Conservation (phyloP, 371 early-diverging fungal genomes). For the Sporodiniella umbellata region DNA sequence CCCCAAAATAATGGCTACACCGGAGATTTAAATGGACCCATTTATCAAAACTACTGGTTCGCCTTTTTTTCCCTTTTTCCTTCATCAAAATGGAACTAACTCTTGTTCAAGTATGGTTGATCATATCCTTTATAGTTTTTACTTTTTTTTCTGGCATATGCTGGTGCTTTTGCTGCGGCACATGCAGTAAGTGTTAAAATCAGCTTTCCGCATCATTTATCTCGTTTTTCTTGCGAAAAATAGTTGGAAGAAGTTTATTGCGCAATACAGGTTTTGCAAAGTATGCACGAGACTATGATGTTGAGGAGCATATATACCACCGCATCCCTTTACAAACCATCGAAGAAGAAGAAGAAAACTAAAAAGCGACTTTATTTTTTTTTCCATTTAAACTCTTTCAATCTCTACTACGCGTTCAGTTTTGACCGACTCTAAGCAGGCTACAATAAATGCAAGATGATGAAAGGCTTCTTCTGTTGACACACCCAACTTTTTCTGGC, state of each 20-base stretch:
- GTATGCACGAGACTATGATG: constrained; percentile 11
- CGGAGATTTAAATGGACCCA: too few species aligned
- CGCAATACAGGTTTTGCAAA: constrained; percentile 18
- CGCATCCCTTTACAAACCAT: constrained; percentile 8
- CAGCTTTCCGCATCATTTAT: too few species aligned
- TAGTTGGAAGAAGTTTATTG: constrained; percentile 28
- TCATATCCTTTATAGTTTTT: constrained; percentile 15
- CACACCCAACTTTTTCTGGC: constrained; percentile 25
- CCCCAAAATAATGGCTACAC: too few species aligned
- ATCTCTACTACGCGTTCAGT: constrained; percentile 25
- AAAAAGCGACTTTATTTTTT: background rate
- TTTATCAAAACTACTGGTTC: too few species aligned
- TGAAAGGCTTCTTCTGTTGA: constrained; percentile 41
- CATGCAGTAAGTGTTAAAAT: constrained; percentile 33
- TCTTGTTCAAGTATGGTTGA: constrained; percentile 22
- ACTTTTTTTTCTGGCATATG: constrained; percentile 36
- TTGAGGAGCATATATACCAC: constrained; percentile 8
- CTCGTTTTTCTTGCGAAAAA: too few species aligned
- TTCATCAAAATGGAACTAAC: constrained; percentile 4
- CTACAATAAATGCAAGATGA: constrained; percentile 44
- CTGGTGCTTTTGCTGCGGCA: constrained; percentile 48
- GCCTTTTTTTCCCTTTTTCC: background rate
- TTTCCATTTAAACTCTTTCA: constrained; percentile 6
- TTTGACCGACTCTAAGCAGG: constrained; percentile 39
- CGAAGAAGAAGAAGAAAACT: constrained; percentile 13